Evolutionary conservation across 2,329 filamentous ascomycete species (phyloP).

Genomic region (Coniochaeta sp.): DNA sequence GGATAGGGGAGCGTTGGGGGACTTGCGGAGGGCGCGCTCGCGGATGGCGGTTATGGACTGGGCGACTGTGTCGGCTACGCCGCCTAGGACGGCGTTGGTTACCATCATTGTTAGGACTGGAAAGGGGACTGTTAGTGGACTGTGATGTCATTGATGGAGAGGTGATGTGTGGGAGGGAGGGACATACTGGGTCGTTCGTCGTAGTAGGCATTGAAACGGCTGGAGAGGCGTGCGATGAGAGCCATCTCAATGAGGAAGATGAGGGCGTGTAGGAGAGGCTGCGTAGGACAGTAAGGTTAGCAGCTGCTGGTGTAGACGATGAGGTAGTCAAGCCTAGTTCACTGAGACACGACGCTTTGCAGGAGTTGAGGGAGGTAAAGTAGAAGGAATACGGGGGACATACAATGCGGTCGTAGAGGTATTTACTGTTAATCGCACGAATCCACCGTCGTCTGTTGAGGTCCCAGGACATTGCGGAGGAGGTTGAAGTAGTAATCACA

Average conservation of each 20-base stretch:
- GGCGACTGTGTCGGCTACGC: conserved; percentile 92
- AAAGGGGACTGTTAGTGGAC: neutral
- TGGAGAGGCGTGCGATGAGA: conserved; percentile 71
- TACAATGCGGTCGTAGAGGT: conserved; percentile 68
- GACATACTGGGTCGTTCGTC: conserved; percentile 72
- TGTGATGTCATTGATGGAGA: neutral
- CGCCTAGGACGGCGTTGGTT: conserved; percentile 91
- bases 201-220: conserved; percentile 93
- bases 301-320: neutral
- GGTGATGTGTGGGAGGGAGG: neutral
- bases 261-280: conserved; percentile 84
- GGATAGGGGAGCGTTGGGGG: conserved; percentile 43
- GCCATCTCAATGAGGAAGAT: conserved; percentile 86
- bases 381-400: conserved; percentile 28
- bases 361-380: conserved; percentile 3
- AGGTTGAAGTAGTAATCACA: neutral
- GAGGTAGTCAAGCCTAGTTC: neutral
- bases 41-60: conserved; percentile 85
- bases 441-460: conserved; percentile 53
- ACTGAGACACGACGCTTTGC: neutral
- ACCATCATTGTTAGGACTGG: conserved; percentile 96
- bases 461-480: conserved; percentile 48
- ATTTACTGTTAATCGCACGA: conserved; percentile 63
- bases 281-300: conserved; percentile 14
- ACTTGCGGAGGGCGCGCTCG: conserved; percentile 58